These are phyloP conservation scores for Pseudoturritis turrita DNA, from an alignment of 345 rosid genomes.

Conservation along the genomic window DNA sequence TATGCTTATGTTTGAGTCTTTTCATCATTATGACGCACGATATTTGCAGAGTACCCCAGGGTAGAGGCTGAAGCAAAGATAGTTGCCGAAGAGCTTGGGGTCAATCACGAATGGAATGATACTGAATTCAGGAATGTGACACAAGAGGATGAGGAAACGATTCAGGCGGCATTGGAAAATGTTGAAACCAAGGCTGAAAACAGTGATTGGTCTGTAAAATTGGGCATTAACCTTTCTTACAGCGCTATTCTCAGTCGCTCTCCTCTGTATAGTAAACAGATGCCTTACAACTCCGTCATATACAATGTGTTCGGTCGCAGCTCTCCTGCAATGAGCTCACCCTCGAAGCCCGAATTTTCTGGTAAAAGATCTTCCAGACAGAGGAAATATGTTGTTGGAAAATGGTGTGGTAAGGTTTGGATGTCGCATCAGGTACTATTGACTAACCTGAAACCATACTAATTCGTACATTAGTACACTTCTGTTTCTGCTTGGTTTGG, in stretches of 20 bases:
- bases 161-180: conserved; percentile 61
- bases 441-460: background rate
- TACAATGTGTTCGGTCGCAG: conserved; percentile 76
- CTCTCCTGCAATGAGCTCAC: conserved; percentile 49
- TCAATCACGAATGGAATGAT: conserved; percentile 53
- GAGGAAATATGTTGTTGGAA: conserved; percentile 82
- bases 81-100: conserved; percentile 71
- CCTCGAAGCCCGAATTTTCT: conserved; percentile 32
- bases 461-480: background rate
- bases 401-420: conserved; percentile 99
- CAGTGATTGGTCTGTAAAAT: conserved; percentile 92
- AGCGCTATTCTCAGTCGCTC: conserved; percentile 82
- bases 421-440: conserved; percentile 82
- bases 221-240: conserved; percentile 83
- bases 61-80: conserved; percentile 75
- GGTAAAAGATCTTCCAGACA: conserved; percentile 55
- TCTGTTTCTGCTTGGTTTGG: conserved; percentile 3
- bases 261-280: conserved; percentile 86
- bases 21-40: background rate
- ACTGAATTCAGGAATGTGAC: conserved; percentile 55
- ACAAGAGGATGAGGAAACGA: conserved; percentile 63
- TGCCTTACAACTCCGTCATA: conserved; percentile 87
- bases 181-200: conserved; percentile 78
- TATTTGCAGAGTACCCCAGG: conserved; percentile 78
- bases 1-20: conserved; percentile 5